A percentile compares a stretch with the other conserved stretches of the same genome.
Conservation (phyloP, 2,329 filamentous ascomycete species). For the Fusarium protoensiforme region DNA sequence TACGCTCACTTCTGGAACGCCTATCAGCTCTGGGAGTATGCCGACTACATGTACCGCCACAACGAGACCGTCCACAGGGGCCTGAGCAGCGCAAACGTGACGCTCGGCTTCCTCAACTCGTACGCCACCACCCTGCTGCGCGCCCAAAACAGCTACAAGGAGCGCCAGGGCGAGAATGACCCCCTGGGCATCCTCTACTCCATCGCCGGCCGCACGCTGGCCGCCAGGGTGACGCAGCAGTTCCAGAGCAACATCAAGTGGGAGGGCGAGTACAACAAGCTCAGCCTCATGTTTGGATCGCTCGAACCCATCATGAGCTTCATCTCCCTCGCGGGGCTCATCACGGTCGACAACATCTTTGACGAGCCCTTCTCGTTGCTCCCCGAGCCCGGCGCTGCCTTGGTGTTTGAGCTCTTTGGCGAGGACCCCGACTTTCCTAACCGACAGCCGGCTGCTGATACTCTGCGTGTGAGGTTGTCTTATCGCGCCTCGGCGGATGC, state of each 20-base stretch:
- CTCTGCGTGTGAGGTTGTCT: conserved; percentile 66
- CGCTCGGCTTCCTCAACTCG: conserved; percentile 60
- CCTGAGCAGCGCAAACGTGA: conserved; percentile 50
- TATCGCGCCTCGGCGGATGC: conserved; percentile 62
- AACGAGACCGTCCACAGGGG: conserved; percentile 55
- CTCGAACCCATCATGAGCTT: conserved; percentile 67
- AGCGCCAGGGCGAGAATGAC: conserved; percentile 55
- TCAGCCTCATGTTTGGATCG: conserved; percentile 66
- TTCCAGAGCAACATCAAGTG: conserved; percentile 56
- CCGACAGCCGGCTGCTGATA: conserved; percentile 44
- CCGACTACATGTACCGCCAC: conserved; percentile 64
- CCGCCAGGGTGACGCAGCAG: conserved; percentile 54
- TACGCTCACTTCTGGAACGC: conserved; percentile 60
- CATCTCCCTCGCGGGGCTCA: conserved; percentile 61
- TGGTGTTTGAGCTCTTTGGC: conserved; percentile 76
- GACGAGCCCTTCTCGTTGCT: conserved; percentile 50
- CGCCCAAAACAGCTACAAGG: conserved; percentile 63
- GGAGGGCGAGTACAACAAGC: conserved; percentile 54
- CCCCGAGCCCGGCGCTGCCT: conserved; percentile 77
- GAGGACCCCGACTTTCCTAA: conserved; percentile 33
- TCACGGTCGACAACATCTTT: conserved; percentile 62
- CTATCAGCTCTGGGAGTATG: conserved; percentile 65
- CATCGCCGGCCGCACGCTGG: conserved; percentile 65
- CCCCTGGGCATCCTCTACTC: conserved; percentile 53
- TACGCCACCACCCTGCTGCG: conserved; percentile 78